A percentile compares a stretch with the other conserved stretches of the same genome.
phyloP scores from a whole-genome alignment of 768 basidiomycete genomes.

The Suillus luteus region DNA sequence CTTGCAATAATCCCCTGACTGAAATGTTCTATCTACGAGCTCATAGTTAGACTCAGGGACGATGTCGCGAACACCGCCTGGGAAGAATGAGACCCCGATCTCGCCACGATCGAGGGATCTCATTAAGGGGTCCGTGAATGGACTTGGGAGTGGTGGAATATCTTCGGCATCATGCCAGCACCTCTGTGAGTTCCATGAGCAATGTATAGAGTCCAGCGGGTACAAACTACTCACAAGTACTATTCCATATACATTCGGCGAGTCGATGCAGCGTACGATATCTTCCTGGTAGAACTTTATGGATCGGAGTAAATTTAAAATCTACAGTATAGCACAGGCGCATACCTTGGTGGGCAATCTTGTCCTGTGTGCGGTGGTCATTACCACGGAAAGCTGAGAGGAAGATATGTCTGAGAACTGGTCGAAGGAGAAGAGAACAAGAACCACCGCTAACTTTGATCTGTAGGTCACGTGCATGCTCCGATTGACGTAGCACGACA shows the following conservation, averaged over 20 bases:
- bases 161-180: constrained; percentile 91
- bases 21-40: constrained; percentile 76
- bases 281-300: constrained; percentile 68
- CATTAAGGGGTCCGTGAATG: constrained; percentile 67
- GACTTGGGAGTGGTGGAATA: constrained; percentile 43
- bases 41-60: constrained; percentile 65
- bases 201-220: constrained; percentile 10
- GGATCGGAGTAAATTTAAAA: neutral
- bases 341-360: constrained; percentile 37
- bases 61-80: constrained; percentile 61
- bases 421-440: constrained; percentile 9
- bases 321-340: neutral
- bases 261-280: constrained; percentile 51
- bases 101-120: constrained; percentile 76
- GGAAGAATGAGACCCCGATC: constrained; percentile 76
- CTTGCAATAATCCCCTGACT: constrained; percentile 82
- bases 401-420: neutral
- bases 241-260: constrained; percentile 52
- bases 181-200: constrained; percentile 49
- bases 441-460: constrained; percentile 4
- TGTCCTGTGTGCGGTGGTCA: constrained; percentile 28
- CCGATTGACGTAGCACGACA: neutral
- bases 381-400: constrained; percentile 15
- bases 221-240: constrained; percentile 57
- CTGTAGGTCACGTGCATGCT: constrained; percentile 24